A percentile compares a stretch with the other conserved stretches of the same genome.
phyloP scores from a whole-genome alignment of 1,284 basidiomycete genomes.

The Trichosporon coremiiforme region DNA sequence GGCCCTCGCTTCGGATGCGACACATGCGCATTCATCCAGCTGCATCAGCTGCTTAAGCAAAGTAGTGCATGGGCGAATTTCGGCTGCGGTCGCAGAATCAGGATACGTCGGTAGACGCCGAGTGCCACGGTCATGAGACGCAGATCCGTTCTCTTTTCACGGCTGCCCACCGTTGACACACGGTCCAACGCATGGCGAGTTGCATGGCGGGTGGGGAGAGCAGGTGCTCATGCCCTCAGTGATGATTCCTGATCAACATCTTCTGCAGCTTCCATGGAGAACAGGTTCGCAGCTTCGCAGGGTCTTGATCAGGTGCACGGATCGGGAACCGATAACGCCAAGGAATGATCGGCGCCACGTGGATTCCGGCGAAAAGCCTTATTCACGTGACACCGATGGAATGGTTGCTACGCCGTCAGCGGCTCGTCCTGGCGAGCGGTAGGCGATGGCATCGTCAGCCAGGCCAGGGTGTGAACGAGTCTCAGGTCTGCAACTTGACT shows the following conservation, averaged over 20 bases:
- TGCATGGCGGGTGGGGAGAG: no score
- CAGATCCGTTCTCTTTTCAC: not conserved
- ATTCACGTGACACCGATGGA: slow-evolving; percentile 1
- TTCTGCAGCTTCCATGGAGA: not conserved
- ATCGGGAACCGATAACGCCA: not conserved
- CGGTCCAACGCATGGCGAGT: no score
- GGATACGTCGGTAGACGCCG: slow-evolving; percentile 8
- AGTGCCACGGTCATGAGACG: not conserved
- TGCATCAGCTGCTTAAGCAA: no score
- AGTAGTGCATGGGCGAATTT: not conserved
- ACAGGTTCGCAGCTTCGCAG: no score
- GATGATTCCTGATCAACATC: not conserved
- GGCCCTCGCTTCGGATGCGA: not conserved
- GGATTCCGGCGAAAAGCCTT: not conserved
- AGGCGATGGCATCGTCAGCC: no score
- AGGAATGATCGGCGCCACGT: slow-evolving; percentile 12
- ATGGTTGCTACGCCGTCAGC: no score
- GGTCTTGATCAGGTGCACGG: not conserved
- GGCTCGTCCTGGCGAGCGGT: no score
- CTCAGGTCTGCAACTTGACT: not conserved
- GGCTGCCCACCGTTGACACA: no score
- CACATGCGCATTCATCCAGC: no score
- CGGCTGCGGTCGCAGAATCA: not conserved
- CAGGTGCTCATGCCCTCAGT: no score
- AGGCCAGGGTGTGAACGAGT: no score